Evolutionary conservation across 108 stramenopile genomes (phyloP).

Genomic region (Conticribra guillardii): DNA sequence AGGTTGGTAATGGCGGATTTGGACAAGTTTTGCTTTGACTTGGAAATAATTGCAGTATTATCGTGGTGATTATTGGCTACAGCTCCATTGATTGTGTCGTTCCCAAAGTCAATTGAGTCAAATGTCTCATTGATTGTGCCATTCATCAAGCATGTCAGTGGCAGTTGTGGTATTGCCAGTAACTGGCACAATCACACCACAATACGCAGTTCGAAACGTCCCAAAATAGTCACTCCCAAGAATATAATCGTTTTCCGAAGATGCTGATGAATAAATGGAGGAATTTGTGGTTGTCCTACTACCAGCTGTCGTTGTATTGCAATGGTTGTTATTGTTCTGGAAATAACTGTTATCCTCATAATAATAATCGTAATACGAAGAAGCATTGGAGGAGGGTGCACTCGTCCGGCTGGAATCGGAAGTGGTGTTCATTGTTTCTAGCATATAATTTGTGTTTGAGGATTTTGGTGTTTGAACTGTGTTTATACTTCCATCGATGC

Average conservation of each 20-base stretch:
- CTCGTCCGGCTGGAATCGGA: too few relatives aligned
- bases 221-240: slow-evolving; percentile 1
- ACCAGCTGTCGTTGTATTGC: background rate
- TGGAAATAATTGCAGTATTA: background rate
- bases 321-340: background rate
- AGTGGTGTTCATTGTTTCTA: too few relatives aligned
- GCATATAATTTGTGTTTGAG: too few relatives aligned
- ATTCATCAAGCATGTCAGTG: too few relatives aligned
- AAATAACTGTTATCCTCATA: too few relatives aligned
- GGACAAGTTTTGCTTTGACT: background rate
- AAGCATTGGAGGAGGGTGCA: too few relatives aligned
- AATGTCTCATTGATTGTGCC: too few relatives aligned
- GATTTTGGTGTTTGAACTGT: too few relatives aligned
- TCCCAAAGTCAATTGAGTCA: too few relatives aligned
- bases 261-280: background rate
- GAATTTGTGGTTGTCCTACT: background rate
- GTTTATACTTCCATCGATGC: too few relatives aligned
- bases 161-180: background rate
- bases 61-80: background rate
- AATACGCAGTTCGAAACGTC: background rate
- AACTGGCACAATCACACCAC: background rate
- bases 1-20: background rate
- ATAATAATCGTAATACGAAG: too few relatives aligned
- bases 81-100: too few relatives aligned
- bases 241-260: slow-evolving; percentile 2